A percentile compares a stretch with the other conserved stretches of the same genome.
Conservation (phyloP, 2,329 filamentous ascomycete genomes). For the Thielaviopsis euricoi region DNA sequence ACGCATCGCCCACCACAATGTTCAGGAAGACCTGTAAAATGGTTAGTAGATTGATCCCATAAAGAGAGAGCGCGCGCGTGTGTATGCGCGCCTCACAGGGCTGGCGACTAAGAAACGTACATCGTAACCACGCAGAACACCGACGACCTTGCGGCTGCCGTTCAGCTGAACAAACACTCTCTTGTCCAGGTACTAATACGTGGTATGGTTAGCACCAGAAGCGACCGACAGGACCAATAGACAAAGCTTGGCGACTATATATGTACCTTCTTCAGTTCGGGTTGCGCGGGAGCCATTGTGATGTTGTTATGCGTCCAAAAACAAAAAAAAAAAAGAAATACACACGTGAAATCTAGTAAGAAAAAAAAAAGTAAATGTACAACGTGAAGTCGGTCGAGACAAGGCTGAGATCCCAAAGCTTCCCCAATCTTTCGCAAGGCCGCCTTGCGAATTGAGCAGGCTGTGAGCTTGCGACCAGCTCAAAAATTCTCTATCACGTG, state of each 20-base stretch:
- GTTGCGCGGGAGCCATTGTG: constrained; percentile 94
- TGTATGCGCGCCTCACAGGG: neutral
- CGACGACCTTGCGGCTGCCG: constrained; percentile 92
- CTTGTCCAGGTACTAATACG: constrained; percentile 87
- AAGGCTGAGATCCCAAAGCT: constrained; percentile 2
- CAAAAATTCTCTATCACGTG: constrained; percentile 27
- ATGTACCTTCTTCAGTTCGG: constrained; percentile 89
- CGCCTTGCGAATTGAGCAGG: neutral
- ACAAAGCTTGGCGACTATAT: neutral
- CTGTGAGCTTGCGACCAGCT: neutral
- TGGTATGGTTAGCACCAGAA: constrained; percentile 16
- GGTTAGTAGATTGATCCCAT: neutral
- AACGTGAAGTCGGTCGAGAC: neutral
- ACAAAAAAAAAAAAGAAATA: neutral
- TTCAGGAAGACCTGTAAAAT: constrained; percentile 83
- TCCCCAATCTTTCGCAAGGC: neutral
- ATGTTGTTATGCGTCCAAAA: neutral
- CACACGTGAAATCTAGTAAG: neutral
- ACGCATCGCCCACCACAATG: constrained; percentile 90
- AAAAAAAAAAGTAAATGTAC: neutral
- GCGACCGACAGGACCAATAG: neutral
- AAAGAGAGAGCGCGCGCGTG: neutral
- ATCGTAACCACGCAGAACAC: constrained; percentile 88
- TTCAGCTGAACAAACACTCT: constrained; percentile 94
- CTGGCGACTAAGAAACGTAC: constrained; percentile 34